Evolutionary conservation across 2,329 filamentous ascomycete species (phyloP), one percentile per base, ranked within the genome.

Genomic region (Sporothrix brasiliensis): DNA sequence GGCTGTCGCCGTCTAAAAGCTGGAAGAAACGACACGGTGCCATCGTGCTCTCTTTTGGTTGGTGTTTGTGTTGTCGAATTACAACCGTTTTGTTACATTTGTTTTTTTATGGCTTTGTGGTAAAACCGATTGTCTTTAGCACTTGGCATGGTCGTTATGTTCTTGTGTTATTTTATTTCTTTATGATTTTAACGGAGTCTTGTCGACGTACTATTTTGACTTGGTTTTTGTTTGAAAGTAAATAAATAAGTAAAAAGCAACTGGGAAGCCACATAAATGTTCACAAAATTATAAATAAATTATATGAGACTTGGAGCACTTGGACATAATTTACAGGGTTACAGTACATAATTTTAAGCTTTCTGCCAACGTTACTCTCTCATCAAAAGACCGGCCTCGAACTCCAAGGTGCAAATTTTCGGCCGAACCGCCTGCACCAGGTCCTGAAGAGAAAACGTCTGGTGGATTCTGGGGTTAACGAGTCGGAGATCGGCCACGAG

Each of bases 391-490:
- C 5, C n/a, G 65, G 49, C 41, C 49, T 67, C 65, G 30, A 44
- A 53, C 65, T 67, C 65, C 65, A 34, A 67, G 65, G 14, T 11
- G 4, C 24, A 7, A 14, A 27, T 5, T 50, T 67, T 44, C 41
- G 10, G 27, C 47, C 34, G 65, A 67, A 49, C 49, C 61, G 44
- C 44, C 50, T 41, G 24, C 11, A 39, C 27, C 5, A 3, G 7
- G 19, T 60, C n/a, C 19, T 41, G 34, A 34, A 7, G 19, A 19
- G 21, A 41, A 10, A 41, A 10, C 14, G 27, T 13, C 34, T 30
- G n/a, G 19, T 34, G 16, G 39, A 30, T n/a, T 58, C 30, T 21
- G 39, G 10, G 30, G 21, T 16, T 7, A 34, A 34, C 34, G 34
- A 34, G 19, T 60, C 16, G 27, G 10, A 41, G 34, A 58, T 13